A percentile compares a stretch with the other conserved stretches of the same genome.
phyloP scores from a whole-genome alignment of 2,329 filamentous ascomycete genomes.

The Colletotrichum sp. region DNA sequence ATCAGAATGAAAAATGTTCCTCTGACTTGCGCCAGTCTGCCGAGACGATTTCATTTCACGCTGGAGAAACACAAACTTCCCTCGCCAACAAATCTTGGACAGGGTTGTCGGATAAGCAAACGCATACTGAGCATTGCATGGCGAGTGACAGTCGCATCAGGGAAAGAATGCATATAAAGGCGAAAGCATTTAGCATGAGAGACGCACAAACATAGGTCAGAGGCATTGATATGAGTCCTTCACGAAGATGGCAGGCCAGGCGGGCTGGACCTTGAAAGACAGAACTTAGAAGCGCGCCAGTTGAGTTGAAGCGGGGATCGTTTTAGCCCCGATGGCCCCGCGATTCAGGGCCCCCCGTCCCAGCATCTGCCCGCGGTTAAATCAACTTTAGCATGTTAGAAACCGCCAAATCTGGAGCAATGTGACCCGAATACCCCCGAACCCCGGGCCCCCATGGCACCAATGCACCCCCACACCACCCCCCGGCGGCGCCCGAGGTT shows the following conservation, averaged over 20 bases:
- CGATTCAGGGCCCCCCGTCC: slow-evolving; percentile 11
- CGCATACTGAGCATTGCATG: neutral
- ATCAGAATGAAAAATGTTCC: neutral
- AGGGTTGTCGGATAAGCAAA: slow-evolving; percentile 16
- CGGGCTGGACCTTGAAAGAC: neutral
- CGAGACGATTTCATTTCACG: slow-evolving; percentile 82
- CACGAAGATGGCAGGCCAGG: neutral
- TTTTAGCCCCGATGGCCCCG: slow-evolving; percentile 10
- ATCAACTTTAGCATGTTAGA: slow-evolving; percentile 7
- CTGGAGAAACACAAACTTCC: slow-evolving; percentile 73
- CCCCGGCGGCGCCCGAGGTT: slow-evolving; percentile 7
- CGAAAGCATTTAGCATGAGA: neutral
- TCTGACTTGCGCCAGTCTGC: slow-evolving; percentile 58
- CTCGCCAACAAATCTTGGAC: slow-evolving; percentile 46
- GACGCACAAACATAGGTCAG: neutral
- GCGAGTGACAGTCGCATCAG: neutral
- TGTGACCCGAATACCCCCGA: slow-evolving; percentile 16
- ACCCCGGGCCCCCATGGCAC: neutral
- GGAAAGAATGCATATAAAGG: neutral
- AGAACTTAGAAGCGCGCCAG: slow-evolving; percentile 16
- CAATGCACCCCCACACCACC: neutral
- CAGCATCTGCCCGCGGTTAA: neutral
- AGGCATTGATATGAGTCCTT: neutral
- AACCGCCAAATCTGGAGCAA: slow-evolving; percentile 3
- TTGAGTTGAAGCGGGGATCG: slow-evolving; percentile 14